Evolutionary conservation across 108 stramenopile species (phyloP).

Genomic region (Stephanodiscus minutulus): DNA sequence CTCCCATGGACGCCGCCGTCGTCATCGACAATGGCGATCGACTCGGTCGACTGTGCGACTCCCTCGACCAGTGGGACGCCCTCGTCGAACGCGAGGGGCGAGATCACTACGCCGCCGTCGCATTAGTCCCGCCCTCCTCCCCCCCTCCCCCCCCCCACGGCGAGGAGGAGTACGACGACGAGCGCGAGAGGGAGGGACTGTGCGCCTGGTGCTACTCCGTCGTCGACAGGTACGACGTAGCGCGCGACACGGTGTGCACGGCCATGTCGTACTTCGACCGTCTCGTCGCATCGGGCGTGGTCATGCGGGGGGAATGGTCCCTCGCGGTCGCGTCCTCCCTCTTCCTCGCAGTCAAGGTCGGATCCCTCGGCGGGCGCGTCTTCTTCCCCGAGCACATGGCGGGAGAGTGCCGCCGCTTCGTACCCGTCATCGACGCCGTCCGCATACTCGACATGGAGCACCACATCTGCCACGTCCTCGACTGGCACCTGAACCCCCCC

Average conservation of each 20-base stretch:
- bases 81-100: constrained; percentile 13
- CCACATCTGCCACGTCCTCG: constrained; percentile 11
- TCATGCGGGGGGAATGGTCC: neutral
- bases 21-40: neutral
- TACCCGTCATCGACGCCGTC: neutral
- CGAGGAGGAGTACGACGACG: too few species aligned
- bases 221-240: constrained; percentile 8
- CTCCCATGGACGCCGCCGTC: too few species aligned
- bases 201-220: neutral
- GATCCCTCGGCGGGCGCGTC: neutral
- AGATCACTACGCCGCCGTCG: constrained; percentile 10
- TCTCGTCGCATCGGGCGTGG: constrained; percentile 1
- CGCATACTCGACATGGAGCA: constrained; percentile 8
- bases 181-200: neutral
- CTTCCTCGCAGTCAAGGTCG: constrained; percentile 8
- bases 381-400: neutral
- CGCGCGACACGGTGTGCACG: constrained; percentile 3
- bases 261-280: constrained; percentile 13
- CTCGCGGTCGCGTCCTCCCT: constrained; percentile 1
- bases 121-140: neutral
- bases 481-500: constrained; percentile 3
- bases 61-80: constrained; percentile 6
- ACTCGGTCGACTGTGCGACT: neutral
- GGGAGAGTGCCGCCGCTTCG: neutral
- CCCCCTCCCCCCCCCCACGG: neutral